A percentile compares a stretch with the other conserved stretches of the same genome.
phyloP scores from a whole-genome alignment of 2,329 filamentous ascomycete species.

The Talaromyces sp. region DNA sequence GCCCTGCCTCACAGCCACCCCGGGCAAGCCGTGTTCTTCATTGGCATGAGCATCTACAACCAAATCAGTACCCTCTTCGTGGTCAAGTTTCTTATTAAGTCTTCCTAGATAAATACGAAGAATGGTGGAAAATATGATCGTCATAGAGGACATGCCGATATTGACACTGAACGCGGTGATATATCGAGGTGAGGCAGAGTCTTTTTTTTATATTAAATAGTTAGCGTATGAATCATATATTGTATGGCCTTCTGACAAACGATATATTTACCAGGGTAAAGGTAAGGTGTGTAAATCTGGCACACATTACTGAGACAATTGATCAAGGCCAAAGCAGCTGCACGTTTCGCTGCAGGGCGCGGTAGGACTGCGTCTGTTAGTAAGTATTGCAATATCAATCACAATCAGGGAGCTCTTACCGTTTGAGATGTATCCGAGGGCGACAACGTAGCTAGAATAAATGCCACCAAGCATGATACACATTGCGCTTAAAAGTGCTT shows the following conservation, averaged over 20 bases:
- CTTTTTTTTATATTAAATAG: constrained; percentile 3
- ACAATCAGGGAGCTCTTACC: constrained; percentile 23
- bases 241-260: not conserved
- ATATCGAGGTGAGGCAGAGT: constrained; percentile 18
- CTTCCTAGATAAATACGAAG: constrained; percentile 14
- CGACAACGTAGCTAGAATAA: constrained; percentile 64
- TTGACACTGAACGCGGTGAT: constrained; percentile 12
- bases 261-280: constrained; percentile 14
- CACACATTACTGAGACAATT: constrained; percentile 63
- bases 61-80: constrained; percentile 15
- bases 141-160: constrained; percentile 13
- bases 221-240: too few species aligned
- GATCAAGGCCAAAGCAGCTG: constrained; percentile 68
- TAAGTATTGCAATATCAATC: not conserved
- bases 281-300: constrained; percentile 14
- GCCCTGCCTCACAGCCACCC: constrained; percentile 10
- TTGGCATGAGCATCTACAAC: constrained; percentile 2
- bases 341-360: constrained; percentile 69
- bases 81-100: constrained; percentile 14
- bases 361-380: constrained; percentile 49
- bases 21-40: constrained; percentile 15
- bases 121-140: constrained; percentile 13
- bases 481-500: constrained; percentile 43
- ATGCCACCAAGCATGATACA: constrained; percentile 66
- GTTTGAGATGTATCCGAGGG: constrained; percentile 70